A percentile compares a stretch with the other conserved stretches of the same genome.
Conservation (phyloP, 1,139 yeast genomes). For the Arxiozyma slooffiae region DNA sequence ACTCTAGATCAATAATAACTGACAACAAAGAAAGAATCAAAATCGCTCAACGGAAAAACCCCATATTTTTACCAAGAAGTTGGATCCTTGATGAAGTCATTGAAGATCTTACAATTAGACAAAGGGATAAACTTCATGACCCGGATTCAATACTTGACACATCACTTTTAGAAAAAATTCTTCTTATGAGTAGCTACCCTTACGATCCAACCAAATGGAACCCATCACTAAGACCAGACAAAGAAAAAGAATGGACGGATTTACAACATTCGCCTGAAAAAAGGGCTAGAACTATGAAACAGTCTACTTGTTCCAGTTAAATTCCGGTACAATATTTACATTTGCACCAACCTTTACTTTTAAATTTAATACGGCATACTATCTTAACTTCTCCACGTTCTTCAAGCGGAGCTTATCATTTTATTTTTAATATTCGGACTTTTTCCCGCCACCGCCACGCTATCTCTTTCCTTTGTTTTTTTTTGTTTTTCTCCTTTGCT, state of each 20-base stretch:
- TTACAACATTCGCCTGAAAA: conserved; percentile 27
- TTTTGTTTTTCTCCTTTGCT: too few relatives aligned
- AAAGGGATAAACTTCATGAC: conserved; percentile 25
- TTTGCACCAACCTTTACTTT: too few relatives aligned
- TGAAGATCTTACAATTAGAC: conserved; percentile 30
- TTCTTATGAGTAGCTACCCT: conserved; percentile 56
- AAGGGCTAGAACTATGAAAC: conserved; percentile 27
- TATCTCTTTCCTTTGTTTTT: too few relatives aligned
- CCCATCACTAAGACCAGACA: conserved; percentile 41
- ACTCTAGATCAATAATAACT: conserved; percentile 35
- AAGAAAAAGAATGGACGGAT: conserved; percentile 46
- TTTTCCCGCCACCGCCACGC: too few relatives aligned
- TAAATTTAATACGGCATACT: too few relatives aligned
- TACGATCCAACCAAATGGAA: conserved; percentile 57
- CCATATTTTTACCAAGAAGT: conserved; percentile 71
- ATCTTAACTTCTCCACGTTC: too few relatives aligned
- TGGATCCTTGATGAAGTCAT: conserved; percentile 86
- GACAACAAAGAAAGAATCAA: conserved; percentile 34
- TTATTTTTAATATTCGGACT: too few relatives aligned
- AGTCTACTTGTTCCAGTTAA: conserved; percentile 7
- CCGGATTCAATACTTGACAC: conserved; percentile 16
- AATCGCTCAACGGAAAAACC: conserved; percentile 48
- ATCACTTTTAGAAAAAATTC: conserved; percentile 42
- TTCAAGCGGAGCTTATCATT: too few relatives aligned
- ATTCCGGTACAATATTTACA: neutral